Base-by-base conservation (phyloP, 2,329 filamentous ascomycete species). In the Pezicula carpinea region DNA sequence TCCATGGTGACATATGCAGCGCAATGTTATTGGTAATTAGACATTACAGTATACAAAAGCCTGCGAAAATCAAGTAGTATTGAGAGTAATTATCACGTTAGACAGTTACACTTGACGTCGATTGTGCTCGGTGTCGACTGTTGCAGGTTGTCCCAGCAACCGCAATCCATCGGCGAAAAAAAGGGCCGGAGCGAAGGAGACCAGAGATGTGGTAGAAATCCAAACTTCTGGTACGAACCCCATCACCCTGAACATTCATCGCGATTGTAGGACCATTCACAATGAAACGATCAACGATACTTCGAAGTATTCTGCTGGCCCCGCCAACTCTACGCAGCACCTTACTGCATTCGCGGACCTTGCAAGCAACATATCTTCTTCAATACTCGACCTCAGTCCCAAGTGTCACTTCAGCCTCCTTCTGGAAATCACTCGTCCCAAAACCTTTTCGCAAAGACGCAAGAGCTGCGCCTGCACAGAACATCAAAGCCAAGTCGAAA, bases 391-490 rank as follows among this genome's bases (percentile, higher is more conserved):
- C 69, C 22, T 40, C 38, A 50, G 68, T 69, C 8, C 77, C 56
- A 19, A 60, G 49, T 36, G 48, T 65, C 31, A 51, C 55, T 21
- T 54, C 59, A 40, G 46, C 53, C 14, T 62, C 60, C 11, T 82
- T 89, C 65, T 90, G 87, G 87, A 78, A 74, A 56, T 78, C 76
- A 8, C 68, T 90, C 51, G 68, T 90, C 41, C 86, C 87, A 2
- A 87, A 85, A 57, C 76, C 79, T n/a, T 60, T 83, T 39, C 78
- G 80, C n/a, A 59, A 62, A 51, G 66, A 64, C 41, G 50, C 52
- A 67, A 63, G 69, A 63, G 55, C 72, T 57, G 43, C 63, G 57
- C 14, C 59, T 52, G 38, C 47, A 33, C 53, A 57, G 35, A 69
- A 69, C 59, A 14, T 18, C 6, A 66, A 69, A 29, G 59, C 65